Conservation (phyloP, 2,329 filamentous ascomycete species). For the Trichoderma atrobrunneum region DNA sequence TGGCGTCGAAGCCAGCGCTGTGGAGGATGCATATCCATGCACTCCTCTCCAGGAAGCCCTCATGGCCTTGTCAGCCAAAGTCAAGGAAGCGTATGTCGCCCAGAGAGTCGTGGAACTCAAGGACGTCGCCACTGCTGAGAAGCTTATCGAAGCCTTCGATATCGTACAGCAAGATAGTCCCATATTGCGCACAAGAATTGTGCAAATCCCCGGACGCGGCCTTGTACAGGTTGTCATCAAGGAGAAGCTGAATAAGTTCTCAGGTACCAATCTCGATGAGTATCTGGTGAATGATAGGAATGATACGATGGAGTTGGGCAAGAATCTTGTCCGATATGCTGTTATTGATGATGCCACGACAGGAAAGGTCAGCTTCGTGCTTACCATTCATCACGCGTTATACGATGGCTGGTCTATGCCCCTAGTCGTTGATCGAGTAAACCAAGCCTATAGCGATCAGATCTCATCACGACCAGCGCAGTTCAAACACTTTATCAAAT, state of each 20-base stretch:
- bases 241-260: conserved; percentile 36
- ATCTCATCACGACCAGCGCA: conserved; percentile 35
- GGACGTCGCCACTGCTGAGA: conserved; percentile 34
- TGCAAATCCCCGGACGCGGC: conserved; percentile 43
- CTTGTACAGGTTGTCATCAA: conserved; percentile 48
- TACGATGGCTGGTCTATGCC: conserved; percentile 59
- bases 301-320: conserved; percentile 44
- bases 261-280: conserved; percentile 35
- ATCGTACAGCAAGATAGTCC: conserved; percentile 36
- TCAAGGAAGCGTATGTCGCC: conserved; percentile 51
- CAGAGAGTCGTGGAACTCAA: conserved; percentile 46
- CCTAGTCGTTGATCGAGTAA: conserved; percentile 47
- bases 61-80: conserved; percentile 51
- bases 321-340: conserved; percentile 45
- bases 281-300: conserved; percentile 43
- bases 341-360: conserved; percentile 36
- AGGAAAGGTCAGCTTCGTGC: conserved; percentile 44
- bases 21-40: conserved; percentile 55
- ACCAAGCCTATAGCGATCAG: conserved; percentile 41
- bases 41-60: conserved; percentile 54
- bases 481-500: conserved; percentile 51
- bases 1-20: conserved; percentile 36
- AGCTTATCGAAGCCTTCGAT: conserved; percentile 44
- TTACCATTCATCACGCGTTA: conserved; percentile 54
- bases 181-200: conserved; percentile 49